These are phyloP conservation scores for Claviceps monticola DNA, from an alignment of 2,329 filamentous ascomycete species.

Conservation along the genomic window DNA sequence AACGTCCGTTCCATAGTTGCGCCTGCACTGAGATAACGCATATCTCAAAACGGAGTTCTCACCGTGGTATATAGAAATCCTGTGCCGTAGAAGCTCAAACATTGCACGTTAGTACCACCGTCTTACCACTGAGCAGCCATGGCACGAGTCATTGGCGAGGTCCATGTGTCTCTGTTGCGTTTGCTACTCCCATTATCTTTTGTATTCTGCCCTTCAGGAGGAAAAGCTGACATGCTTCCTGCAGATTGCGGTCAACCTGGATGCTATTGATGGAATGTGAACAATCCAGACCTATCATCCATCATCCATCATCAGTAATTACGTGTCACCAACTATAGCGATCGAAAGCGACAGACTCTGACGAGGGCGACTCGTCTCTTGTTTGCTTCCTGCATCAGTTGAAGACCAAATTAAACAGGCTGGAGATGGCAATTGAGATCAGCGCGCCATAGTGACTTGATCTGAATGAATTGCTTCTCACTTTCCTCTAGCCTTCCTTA, in stretches of 20 bases:
- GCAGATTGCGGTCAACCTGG: neutral
- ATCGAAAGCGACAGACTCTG: conserved; percentile 4
- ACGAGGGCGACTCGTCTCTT: conserved; percentile 5
- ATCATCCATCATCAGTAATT: conserved; percentile 3
- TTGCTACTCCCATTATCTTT: neutral
- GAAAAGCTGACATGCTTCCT: neutral
- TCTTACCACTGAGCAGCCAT: neutral
- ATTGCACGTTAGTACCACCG: neutral
- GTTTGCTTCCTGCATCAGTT: neutral
- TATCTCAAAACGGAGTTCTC: neutral
- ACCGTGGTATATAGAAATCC: too few relatives aligned
- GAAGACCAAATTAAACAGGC: neutral
- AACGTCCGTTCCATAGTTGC: neutral
- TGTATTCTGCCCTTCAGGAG: too few relatives aligned
- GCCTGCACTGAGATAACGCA: neutral
- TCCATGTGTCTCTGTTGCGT: neutral
- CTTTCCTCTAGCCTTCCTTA: neutral
- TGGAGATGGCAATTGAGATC: neutral
- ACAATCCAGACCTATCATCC: conserved; percentile 4
- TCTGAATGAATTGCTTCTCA: neutral
- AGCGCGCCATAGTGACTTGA: neutral
- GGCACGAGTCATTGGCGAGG: neutral
- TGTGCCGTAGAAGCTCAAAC: neutral
- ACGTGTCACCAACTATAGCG: conserved; percentile 5
- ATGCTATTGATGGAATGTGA: neutral